Base-by-base conservation (phyloP, 2,329 filamentous ascomycete genomes). In the Alternaria consortialis region DNA sequence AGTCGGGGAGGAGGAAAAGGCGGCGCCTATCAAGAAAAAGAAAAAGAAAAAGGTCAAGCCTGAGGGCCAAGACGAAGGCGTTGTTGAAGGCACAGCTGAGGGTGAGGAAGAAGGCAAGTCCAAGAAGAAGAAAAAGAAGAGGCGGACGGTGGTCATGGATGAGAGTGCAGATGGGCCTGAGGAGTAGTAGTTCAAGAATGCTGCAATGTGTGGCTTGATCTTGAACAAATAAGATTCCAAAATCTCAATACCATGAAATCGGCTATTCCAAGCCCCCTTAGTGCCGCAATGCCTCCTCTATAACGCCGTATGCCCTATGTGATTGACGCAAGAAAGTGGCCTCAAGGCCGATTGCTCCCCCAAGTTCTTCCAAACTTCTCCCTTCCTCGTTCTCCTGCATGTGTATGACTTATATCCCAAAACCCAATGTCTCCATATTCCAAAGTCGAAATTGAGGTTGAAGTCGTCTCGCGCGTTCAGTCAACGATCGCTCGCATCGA, bases 101-200 rank as follows among this genome's bases (percentile, higher is more conserved):
- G 63, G 69, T 52, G 74, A 76, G 63, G 68, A 69, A 63, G 74
- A 76, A 52, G 71, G 77, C 17, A 74, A 74, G 54, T 71, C 77
- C 27, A 75, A 74, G 65, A 80, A 80, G 66, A 80, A 80, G 73
- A 81, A 80, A 62, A 77, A 77, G 70, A 80, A 80, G 73, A 77
- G 74, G 66, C 66, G 78, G 63, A 70, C 73, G 52, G 74, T 79
- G 20, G 63, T 65, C 20, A 71, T 79, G 63, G 76, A 78, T 42
- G 72, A 74, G 27, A 65, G 64, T 39, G 66, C 20, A 13, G 55
- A 52, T 15, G 57, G 56, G 6, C 48, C 47, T 7, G 51, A 57
- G 23, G 64, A 66, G 57, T 63, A 64, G 54, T 55, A 34, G 55
- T 29, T 15, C 8, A 44, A n/a, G 17, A 7, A 32, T 17, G 51